Percentiles rank a stretch among this genome's conserved stretches.
phyloP scores from a whole-genome alignment of 1,284 basidiomycete genomes.

The Melampsora abietis-canadensis region DNA sequence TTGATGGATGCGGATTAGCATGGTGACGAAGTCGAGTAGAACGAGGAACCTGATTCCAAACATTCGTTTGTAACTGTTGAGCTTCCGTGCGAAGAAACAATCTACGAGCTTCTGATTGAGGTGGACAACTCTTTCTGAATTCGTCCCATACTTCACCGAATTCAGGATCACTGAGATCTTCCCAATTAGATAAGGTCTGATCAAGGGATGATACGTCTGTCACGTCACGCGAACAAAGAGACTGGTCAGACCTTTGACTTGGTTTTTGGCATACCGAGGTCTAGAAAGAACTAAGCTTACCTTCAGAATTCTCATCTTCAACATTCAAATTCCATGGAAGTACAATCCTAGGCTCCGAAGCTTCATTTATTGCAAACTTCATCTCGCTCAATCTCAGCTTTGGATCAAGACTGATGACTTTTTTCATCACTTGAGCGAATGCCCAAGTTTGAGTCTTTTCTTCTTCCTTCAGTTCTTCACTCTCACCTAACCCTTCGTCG shows the following conservation, averaged over 20 bases:
- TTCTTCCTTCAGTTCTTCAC: constrained; percentile 9
- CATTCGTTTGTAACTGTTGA: no score
- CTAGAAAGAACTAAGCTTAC: no score
- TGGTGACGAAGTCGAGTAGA: neutral
- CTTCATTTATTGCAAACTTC: constrained; percentile 25
- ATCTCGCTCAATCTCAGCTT: constrained; percentile 21
- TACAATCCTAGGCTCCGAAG: constrained; percentile 24
- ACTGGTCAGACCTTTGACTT: neutral
- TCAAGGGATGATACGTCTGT: no score
- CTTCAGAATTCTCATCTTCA: neutral
- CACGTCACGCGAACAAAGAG: no score
- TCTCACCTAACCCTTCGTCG: no score
- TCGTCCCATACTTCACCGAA: constrained; percentile 12
- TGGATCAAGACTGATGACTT: constrained; percentile 11
- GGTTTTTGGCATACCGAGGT: neutral
- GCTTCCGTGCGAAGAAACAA: neutral
- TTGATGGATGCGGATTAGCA: no score
- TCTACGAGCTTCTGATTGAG: constrained; percentile 24
- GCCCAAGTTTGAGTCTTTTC: constrained; percentile 29
- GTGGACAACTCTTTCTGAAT: constrained; percentile 22
- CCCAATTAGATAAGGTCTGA: constrained; percentile 1
- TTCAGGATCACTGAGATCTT: neutral
- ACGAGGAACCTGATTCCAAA: neutral
- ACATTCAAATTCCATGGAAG: constrained; percentile 22
- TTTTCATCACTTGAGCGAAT: constrained; percentile 26